Evolutionary conservation across 176 grass and related monocot genomes (phyloP), one percentile per base, ranked within the genome.

Genomic region (Eragrostis curvula): DNA sequence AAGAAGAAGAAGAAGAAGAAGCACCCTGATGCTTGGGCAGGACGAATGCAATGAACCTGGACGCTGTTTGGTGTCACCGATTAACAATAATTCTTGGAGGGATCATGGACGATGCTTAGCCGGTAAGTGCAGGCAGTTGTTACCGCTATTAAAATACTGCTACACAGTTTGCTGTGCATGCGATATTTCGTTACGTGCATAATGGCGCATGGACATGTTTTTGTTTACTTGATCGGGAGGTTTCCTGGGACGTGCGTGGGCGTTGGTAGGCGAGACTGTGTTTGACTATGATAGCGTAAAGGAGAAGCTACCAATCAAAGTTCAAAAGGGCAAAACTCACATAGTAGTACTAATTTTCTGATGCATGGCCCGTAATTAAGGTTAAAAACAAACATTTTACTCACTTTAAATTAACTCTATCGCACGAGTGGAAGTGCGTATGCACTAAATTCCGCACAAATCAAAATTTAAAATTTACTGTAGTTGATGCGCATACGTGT

Each of bases 11-110:
- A n/a, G n/a, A n/a, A n/a, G n/a, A 66, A n/a, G 28, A 79, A n/a
- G 50, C 42, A 12, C 25, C 11, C 61, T 6, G 13, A 27, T 44
- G 71, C 82, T 85, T 89, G 82, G 7, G 39, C 39, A 28, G 25
- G 68, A 77, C 77, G 82, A 66, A 81, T 85, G 77, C 87, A 81
- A 2, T 66, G 83, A 75, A 85, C 77, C 77, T 81, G 77, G 87
- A 81, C 71, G 21, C 27, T 63, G 32, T 71, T 80, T 28, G 52
- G 53, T 39, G 20, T 64, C 20, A 12, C 82, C 16, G 42, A 68
- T 49, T 85, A 47, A 36, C 4, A 36, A 45, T 52, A 39, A 45
- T 1, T 62, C 61, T 11, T 9, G n/a, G n/a, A 12, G 24, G 56
- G 18, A 56, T 56, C 20, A 36, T 36, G 32, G 32, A 36, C 32